These are phyloP conservation scores for Cerrena zonata DNA, from an alignment of 1,284 basidiomycete species.

Conservation along the genomic window DNA sequence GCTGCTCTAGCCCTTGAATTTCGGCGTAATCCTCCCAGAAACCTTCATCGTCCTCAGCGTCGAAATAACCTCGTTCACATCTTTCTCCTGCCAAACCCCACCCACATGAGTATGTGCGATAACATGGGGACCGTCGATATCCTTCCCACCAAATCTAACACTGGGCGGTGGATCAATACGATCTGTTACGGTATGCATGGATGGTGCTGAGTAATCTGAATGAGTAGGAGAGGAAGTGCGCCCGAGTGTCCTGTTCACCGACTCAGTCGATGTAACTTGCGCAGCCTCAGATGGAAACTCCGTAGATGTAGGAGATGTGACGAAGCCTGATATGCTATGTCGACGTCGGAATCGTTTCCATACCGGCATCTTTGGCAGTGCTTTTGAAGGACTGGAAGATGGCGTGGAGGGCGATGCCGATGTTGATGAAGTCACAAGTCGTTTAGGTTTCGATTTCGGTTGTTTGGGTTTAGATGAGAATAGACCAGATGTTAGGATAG, in stretches of 20 bases:
- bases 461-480: slow-evolving; percentile 1
- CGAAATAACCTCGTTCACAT: slow-evolving; percentile 23
- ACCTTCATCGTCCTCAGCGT: slow-evolving; percentile 21
- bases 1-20: not conserved
- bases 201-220: not conserved
- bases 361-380: not conserved
- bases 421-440: too few relatives aligned
- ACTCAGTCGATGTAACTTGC: not conserved
- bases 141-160: not conserved
- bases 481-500: not conserved
- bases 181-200: not conserved
- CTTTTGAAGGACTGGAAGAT: not conserved
- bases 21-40: slow-evolving; percentile 10
- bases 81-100: slow-evolving; percentile 22
- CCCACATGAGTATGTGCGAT: slow-evolving; percentile 15
- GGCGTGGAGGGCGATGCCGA: not conserved
- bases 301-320: not conserved
- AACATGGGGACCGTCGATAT: not conserved
- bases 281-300: not conserved
- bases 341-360: slow-evolving; percentile 2
- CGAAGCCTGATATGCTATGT: not conserved
- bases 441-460: not conserved
- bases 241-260: not conserved
- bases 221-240: not conserved
- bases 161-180: not conserved